Evolutionary conservation across 2,329 filamentous ascomycete species (phyloP), one percentile per base, ranked within the genome.

Genomic region (Cladophialophora immunda): DNA sequence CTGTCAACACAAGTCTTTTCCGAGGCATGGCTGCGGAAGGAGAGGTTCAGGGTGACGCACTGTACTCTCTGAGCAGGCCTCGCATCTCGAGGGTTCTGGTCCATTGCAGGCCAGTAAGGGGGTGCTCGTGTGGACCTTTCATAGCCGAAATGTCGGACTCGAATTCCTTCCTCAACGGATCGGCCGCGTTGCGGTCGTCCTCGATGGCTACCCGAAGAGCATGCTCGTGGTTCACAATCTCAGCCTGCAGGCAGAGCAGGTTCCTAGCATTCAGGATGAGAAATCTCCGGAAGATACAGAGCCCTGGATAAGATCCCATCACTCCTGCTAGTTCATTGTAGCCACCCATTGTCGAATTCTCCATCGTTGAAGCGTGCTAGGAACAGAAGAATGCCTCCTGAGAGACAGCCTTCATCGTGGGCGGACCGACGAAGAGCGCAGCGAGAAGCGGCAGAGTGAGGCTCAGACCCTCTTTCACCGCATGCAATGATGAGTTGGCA

Each of bases 201-300:
- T 45, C 27, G 29, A 69, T 64, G 17, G 30, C 47, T 3, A 32
- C 6, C 17, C 34, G 19, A 3, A 66, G 53, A 13, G 4, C 64
- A 11, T 70, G 57, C 53, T 76, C 70, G 1, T 76, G 65, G 29
- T 74, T 58, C 0, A 70, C 65, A 19, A 77, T 62, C 62, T 78
- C 75, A 2, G 73, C 75, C 63, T 78, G 76, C 22, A 74, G 55
- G 54, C 75, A 76, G 3, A 78, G 71, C 4, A 77, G 34, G 55
- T 74, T 74, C 25, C 73, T 69, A 7, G 65, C 57, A 58, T 77
- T 75, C 7, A 77, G 65, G 9, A 58, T 30, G 25, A 68, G 61
- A 61, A 77, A 78, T 1, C 75, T 71, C 41, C 74, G 70, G 17
- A 76, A 71, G 0, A 76, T 74, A 5, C 73, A 73, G 9, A 70